Evolutionary conservation across 805 yeast species (phyloP).

Genomic region (Zygoascus bituminiphila): DNA sequence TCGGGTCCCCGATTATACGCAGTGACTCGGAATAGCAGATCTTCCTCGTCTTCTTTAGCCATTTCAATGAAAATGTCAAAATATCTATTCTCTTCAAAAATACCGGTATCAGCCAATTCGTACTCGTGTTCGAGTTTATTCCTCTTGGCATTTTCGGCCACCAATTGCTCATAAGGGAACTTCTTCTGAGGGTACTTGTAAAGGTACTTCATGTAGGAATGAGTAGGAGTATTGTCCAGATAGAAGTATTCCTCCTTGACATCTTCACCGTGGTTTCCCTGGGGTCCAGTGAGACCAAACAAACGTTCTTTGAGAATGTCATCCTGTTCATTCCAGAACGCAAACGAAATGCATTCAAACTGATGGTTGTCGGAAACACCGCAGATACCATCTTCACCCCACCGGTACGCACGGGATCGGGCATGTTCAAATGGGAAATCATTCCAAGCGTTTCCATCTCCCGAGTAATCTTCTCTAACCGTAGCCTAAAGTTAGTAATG

Average conservation of each 20-base stretch:
- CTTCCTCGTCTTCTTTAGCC: slow-evolving; percentile 83
- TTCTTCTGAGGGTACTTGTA: slow-evolving; percentile 87
- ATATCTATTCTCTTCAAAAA: slow-evolving; percentile 54
- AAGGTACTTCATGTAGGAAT: slow-evolving; percentile 82
- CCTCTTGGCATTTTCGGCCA: slow-evolving; percentile 57
- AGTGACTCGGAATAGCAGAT: slow-evolving; percentile 71
- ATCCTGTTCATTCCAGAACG: slow-evolving; percentile 88
- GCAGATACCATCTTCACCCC: slow-evolving; percentile 96
- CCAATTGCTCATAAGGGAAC: slow-evolving; percentile 73
- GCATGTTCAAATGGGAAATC: slow-evolving; percentile 83
- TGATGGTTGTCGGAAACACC: slow-evolving; percentile 85
- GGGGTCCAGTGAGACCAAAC: slow-evolving; percentile 84
- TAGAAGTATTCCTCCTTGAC: slow-evolving; percentile 63
- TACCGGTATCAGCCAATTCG: slow-evolving; percentile 76
- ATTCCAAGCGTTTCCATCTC: slow-evolving; percentile 84
- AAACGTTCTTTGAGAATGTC: slow-evolving; percentile 75
- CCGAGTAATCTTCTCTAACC: slow-evolving; percentile 75
- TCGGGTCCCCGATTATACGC: slow-evolving; percentile 78
- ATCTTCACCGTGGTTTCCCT: slow-evolving; percentile 95
- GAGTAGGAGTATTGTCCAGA: slow-evolving; percentile 87
- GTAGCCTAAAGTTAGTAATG: slow-evolving; percentile 27
- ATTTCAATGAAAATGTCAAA: slow-evolving; percentile 84
- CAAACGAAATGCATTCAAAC: slow-evolving; percentile 65
- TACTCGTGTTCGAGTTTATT: slow-evolving; percentile 63
- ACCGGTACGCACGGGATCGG: slow-evolving; percentile 69